Evolutionary conservation across 768 basidiomycete species (phyloP).

Genomic region (Kwoniella heveanensis): DNA sequence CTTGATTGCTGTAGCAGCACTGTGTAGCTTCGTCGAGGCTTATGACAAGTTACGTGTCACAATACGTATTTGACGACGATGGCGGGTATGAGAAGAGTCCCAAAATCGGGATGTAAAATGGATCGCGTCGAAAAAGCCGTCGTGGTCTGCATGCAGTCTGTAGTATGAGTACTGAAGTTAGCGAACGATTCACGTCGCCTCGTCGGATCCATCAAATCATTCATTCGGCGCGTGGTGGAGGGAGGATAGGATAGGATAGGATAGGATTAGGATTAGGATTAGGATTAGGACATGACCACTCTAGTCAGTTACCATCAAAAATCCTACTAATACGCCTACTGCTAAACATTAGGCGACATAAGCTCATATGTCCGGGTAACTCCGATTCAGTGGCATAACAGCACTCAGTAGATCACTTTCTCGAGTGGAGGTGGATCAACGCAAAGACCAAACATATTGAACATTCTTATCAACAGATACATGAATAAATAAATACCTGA

Average conservation of each 20-base stretch:
- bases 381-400: slow-evolving; percentile 4
- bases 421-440: slow-evolving; percentile 15
- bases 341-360: slow-evolving; percentile 3
- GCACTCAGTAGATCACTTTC: not conserved
- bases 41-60: no score
- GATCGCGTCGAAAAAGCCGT: slow-evolving; percentile 1
- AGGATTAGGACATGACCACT: no score
- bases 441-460: not conserved
- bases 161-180: no score
- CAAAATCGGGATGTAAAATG: not conserved
- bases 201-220: not conserved
- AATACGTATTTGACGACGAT: no score
- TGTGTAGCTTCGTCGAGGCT: no score
- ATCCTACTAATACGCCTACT: not conserved
- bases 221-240: not conserved
- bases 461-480: no score
- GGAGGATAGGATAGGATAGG: no score
- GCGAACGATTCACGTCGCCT: not conserved
- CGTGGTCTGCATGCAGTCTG: not conserved
- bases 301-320: slow-evolving; percentile 2
- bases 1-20: no score
- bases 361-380: slow-evolving; percentile 1
- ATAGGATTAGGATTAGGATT: no score
- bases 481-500: no score
- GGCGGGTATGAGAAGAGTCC: no score